A percentile compares a stretch with the other conserved stretches of the same genome.
Conservation (phyloP, 345 rosid genomes). For the Acer saccharum region DNA sequence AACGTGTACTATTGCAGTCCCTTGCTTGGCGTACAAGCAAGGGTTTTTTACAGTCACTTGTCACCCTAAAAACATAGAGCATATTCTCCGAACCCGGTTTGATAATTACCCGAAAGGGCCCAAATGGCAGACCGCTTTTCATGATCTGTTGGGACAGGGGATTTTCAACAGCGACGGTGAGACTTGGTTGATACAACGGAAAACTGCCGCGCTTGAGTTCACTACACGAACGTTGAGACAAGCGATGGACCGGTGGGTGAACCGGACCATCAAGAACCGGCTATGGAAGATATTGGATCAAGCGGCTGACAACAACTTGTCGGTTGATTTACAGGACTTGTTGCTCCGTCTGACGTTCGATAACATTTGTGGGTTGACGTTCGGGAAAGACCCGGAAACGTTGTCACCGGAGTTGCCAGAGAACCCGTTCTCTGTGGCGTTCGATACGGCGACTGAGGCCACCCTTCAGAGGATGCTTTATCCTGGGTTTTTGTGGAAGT, state of each 20-base stretch:
- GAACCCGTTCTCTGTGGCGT: conserved; percentile 70
- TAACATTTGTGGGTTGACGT: conserved; percentile 86
- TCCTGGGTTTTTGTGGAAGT: conserved; percentile 72
- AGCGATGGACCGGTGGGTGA: conserved; percentile 98
- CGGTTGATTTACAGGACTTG: conserved; percentile 83
- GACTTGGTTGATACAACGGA: conserved; percentile 89
- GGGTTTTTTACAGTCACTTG: conserved; percentile 91
- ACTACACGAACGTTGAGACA: conserved; percentile 82
- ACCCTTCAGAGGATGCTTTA: conserved; percentile 77
- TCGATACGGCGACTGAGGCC: conserved; percentile 85
- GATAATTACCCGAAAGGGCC: conserved; percentile 96
- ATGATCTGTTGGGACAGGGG: conserved; percentile 83
- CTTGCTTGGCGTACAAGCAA: conserved; percentile 67
- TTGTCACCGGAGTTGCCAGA: conserved; percentile 71
- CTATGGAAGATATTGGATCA: conserved; percentile 71
- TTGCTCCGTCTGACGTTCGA: conserved; percentile 88
- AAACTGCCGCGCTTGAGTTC: conserved; percentile 91
- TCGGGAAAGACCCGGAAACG: conserved; percentile 86
- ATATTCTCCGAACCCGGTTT: conserved; percentile 73
- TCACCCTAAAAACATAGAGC: conserved; percentile 87
- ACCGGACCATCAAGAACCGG: conserved; percentile 76
- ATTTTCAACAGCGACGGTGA: conserved; percentile 93
- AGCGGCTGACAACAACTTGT: conserved; percentile 40
- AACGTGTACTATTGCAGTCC: conserved; percentile 70
- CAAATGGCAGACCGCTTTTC: conserved; percentile 73